A percentile compares a stretch with the other conserved stretches of the same genome.
phyloP scores from a whole-genome alignment of 225 moss, liverwort and hornwort genomes.

The Physcomitrium patens region DNA sequence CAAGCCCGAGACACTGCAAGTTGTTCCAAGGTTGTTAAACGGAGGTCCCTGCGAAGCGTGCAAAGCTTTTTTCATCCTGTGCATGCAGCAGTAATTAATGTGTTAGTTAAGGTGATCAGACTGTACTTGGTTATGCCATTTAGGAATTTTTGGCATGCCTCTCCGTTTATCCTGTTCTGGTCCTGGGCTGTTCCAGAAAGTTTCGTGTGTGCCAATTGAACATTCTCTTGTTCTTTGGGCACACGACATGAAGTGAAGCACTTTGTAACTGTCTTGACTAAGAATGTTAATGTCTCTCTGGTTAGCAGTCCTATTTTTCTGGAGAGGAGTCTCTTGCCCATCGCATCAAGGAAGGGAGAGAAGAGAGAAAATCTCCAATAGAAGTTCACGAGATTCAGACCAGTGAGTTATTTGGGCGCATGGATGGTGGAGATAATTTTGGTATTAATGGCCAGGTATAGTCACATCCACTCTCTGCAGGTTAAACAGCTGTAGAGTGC shows the following conservation, averaged over 20 bases:
- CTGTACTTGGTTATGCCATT: too few species aligned
- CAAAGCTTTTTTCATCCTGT: not conserved
- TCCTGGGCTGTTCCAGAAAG: conserved; percentile 11
- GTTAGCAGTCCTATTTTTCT: conserved; percentile 83
- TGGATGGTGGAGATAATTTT: conserved; percentile 79
- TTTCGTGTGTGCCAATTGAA: conserved; percentile 26
- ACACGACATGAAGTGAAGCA: conserved; percentile 32
- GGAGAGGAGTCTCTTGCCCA: conserved; percentile 89
- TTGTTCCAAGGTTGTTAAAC: not conserved
- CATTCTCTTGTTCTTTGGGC: conserved; percentile 28
- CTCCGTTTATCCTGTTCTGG: too few species aligned
- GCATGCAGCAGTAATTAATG: not conserved
- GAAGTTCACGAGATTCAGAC: conserved; percentile 65
- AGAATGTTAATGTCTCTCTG: conserved; percentile 23
- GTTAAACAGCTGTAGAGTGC: conserved; percentile 51
- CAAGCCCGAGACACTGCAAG: not conserved
- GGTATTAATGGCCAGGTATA: conserved; percentile 55
- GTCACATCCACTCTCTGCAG: conserved; percentile 54
- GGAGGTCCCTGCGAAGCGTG: not conserved
- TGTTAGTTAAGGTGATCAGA: not conserved
- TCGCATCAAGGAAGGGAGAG: conserved; percentile 87
- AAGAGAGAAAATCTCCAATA: conserved; percentile 69
- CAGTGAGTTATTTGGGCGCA: conserved; percentile 81
- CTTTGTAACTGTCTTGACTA: conserved; percentile 37
- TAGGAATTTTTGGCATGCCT: too few species aligned